These are phyloP conservation scores for Leishmania tropica DNA, from an alignment of 208 protist species.

Conservation along the genomic window DNA sequence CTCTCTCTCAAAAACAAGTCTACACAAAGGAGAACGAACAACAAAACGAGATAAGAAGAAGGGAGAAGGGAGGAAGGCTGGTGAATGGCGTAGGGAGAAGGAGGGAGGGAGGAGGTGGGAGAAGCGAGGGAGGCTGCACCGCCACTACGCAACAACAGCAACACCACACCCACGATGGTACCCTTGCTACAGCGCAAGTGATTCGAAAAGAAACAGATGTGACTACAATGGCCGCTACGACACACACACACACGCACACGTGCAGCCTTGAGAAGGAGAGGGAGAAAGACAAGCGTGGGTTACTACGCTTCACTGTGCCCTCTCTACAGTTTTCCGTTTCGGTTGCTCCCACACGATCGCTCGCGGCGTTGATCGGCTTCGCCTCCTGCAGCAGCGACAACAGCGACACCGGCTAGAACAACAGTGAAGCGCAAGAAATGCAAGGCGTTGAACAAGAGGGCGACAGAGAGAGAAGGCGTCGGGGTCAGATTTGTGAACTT, in stretches of 20 bases:
- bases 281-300: neutral
- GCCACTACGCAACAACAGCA: neutral
- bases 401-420: neutral
- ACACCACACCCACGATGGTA: neutral
- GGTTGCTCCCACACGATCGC: neutral
- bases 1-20: neutral
- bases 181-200: neutral
- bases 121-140: neutral
- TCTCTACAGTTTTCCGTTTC: neutral
- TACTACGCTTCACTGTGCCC: neutral
- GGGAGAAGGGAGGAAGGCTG: neutral
- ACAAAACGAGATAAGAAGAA: neutral
- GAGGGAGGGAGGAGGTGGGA: neutral
- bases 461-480: neutral
- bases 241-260: neutral
- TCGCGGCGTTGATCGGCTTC: neutral
- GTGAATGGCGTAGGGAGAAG: neutral
- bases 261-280: neutral
- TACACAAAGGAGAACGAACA: neutral
- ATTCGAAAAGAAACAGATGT: constrained; percentile 15
- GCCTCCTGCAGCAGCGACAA: neutral
- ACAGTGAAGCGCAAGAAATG: neutral
- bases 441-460: neutral
- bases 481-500: neutral
- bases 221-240: neutral